Conservation (phyloP, 139 green algal species). For the Yamagishiella unicocca region DNA sequence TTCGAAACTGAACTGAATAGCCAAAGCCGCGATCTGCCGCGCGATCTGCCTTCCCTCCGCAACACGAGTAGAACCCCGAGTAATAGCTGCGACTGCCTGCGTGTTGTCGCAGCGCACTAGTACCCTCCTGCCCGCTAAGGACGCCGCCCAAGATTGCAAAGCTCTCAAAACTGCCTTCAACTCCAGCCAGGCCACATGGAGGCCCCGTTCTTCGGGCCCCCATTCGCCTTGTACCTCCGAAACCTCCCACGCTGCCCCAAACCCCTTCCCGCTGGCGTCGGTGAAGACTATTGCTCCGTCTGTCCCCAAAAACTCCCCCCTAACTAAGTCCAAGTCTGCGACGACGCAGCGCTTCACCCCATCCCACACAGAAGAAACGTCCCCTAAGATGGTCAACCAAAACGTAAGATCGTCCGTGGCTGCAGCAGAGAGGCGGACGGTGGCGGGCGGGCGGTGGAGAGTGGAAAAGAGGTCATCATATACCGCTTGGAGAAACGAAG, state of each 20-base stretch:
- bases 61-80: background rate
- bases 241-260: background rate
- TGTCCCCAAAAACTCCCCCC: background rate
- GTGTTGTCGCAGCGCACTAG: conserved; percentile 34
- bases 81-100: conserved; percentile 13
- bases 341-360: background rate
- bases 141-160: background rate
- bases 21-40: background rate
- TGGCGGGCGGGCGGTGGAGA: background rate
- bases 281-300: conserved; percentile 24
- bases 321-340: conserved; percentile 4
- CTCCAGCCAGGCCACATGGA: conserved; percentile 29
- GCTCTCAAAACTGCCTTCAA: conserved; percentile 7
- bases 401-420: background rate
- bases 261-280: conserved; percentile 13
- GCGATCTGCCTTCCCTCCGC: background rate
- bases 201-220: background rate
- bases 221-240: background rate
- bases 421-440: background rate
- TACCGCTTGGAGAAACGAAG: background rate
- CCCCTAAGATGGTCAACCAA: background rate
- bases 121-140: background rate
- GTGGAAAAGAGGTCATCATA: background rate
- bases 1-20: background rate
- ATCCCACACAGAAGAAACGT: background rate